These are phyloP conservation scores for Colletotrichum lini DNA, from an alignment of 2,329 filamentous ascomycete species.

Conservation along the genomic window DNA sequence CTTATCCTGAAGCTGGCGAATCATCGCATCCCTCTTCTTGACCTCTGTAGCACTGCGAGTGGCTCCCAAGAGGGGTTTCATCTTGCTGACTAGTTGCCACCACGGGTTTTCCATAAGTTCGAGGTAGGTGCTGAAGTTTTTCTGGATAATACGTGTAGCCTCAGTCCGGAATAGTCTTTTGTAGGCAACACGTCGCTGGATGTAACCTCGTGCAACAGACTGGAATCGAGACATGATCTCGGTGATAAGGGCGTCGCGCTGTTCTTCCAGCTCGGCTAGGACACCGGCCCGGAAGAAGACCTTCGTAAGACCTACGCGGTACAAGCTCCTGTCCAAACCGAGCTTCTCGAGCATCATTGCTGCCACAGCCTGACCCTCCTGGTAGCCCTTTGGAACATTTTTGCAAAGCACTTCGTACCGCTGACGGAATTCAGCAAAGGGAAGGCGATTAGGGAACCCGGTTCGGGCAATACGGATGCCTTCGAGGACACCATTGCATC, in stretches of 20 bases:
- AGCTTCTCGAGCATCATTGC: conserved; percentile 91
- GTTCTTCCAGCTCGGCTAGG: conserved; percentile 95
- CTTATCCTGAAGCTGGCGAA: conserved; percentile 87
- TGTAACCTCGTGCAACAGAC: conserved; percentile 90
- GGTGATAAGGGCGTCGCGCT: conserved; percentile 91
- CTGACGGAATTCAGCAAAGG: conserved; percentile 94
- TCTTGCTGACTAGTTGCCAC: conserved; percentile 96
- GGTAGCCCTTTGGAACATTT: conserved; percentile 89
- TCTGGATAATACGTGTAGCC: conserved; percentile 93
- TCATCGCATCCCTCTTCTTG: conserved; percentile 94
- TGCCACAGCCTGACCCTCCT: conserved; percentile 90
- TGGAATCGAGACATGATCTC: conserved; percentile 97
- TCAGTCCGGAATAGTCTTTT: conserved; percentile 96
- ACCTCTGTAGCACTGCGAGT: conserved; percentile 94
- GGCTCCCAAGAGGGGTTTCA: conserved; percentile 94
- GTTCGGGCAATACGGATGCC: conserved; percentile 97
- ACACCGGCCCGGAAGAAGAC: conserved; percentile 98
- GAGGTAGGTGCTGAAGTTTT: conserved; percentile 93
- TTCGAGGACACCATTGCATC: conserved; percentile 99
- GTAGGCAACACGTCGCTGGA: conserved; percentile 88
- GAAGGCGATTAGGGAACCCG: conserved; percentile 93
- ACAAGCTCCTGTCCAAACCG: conserved; percentile 86
- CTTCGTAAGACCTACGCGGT: conserved; percentile 94
- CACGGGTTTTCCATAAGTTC: conserved; percentile 93
- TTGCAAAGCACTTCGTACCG: conserved; percentile 95